Base-by-base conservation (phyloP, 2,329 filamentous ascomycete species). In the Verticillium longisporum region DNA sequence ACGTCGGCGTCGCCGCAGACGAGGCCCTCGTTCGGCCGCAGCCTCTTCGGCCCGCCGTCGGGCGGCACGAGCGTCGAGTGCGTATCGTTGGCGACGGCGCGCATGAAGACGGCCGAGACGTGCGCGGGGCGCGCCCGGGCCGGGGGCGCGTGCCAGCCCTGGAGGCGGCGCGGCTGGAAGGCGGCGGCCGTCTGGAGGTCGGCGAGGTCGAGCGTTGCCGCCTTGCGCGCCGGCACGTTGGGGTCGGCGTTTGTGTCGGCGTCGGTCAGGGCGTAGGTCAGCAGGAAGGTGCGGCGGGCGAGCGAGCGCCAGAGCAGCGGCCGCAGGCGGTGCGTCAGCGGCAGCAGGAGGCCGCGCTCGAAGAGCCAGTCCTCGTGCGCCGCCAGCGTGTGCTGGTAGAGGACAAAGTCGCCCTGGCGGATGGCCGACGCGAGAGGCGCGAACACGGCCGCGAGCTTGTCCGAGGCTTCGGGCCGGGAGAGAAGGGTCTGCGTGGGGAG, bases 301-400 rank as follows among this genome's bases (percentile, higher is more conserved):
- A 98, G 82, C 1, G 89, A 90, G 14, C 94, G 87, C 92, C 92
- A 97, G 13, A 96, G 84, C 2, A 96, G 79, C 1, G 91, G 86
- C 61, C 95, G 89, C 61, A 93, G 88, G 59, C 91, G 85, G 69
- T 91, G 90, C 3, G 86, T 83, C 11, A 97, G 79, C 14, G 89
- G 86, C 6, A 96, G 81, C 26, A 96, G 83, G 32, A 97, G 82
- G 1, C 90, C 88, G 70, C 88, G 89, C 45, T 84, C 81, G 33
- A 91, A 84, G 62, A 97, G 88, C 88, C 91, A 97, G 56, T 82
- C 74, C 60, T 88, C 84, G 67, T 88, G 80, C 15, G 77, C 71
- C 10, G 83, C 83, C 7, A 96, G 80, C 55, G 91, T 84, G n/a
- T 83, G 76, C 63, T 92, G 88, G 73, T 96, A 96, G 5, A 81